Percentiles rank a stretch among this genome's conserved stretches.
Evolutionary conservation across 2,329 filamentous ascomycete species (phyloP).

Genomic region (Fusarium domesticum): DNA sequence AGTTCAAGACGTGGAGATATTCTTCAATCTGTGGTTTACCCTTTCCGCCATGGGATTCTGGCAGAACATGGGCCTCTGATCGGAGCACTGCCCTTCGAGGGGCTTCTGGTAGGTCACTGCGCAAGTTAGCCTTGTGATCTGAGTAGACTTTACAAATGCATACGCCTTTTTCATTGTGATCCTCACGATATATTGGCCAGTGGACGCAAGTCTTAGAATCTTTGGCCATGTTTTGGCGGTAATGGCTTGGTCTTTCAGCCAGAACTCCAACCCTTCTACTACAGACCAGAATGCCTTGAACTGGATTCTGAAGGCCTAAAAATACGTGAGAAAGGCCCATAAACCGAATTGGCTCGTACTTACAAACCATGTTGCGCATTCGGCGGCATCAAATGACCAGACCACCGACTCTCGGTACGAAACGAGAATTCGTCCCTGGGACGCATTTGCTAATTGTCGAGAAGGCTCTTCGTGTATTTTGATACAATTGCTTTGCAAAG

Average conservation of each 20-base stretch:
- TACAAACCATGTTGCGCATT: slow-evolving; percentile 47
- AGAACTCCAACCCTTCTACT: slow-evolving; percentile 36
- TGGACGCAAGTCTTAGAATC: slow-evolving; percentile 29
- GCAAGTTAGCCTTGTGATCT: slow-evolving; percentile 1
- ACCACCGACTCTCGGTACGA: slow-evolving; percentile 34
- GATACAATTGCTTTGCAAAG: slow-evolving; percentile 35
- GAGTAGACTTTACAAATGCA: background rate
- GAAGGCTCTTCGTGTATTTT: slow-evolving; percentile 31
- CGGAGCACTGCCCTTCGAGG: slow-evolving; percentile 16
- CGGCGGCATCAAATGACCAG: slow-evolving; percentile 39
- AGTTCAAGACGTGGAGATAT: slow-evolving; percentile 21
- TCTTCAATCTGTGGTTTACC: slow-evolving; percentile 3
- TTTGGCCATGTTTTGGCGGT: slow-evolving; percentile 30
- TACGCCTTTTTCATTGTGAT: slow-evolving; percentile 26
- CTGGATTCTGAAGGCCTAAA: slow-evolving; percentile 39
- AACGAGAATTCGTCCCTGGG: slow-evolving; percentile 33
- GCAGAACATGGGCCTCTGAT: slow-evolving; percentile 7
- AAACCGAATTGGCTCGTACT: slow-evolving; percentile 10
- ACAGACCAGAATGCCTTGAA: slow-evolving; percentile 44
- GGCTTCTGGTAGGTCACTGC: slow-evolving; percentile 12
- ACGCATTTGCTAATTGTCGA: slow-evolving; percentile 13
- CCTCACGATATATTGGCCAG: slow-evolving; percentile 16
- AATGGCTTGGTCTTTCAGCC: slow-evolving; percentile 30
- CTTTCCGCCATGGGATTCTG: slow-evolving; percentile 4
- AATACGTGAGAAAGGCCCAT: slow-evolving; percentile 3